Base-by-base conservation (phyloP, 2,329 filamentous ascomycete species). In the Claviceps sp. region DNA sequence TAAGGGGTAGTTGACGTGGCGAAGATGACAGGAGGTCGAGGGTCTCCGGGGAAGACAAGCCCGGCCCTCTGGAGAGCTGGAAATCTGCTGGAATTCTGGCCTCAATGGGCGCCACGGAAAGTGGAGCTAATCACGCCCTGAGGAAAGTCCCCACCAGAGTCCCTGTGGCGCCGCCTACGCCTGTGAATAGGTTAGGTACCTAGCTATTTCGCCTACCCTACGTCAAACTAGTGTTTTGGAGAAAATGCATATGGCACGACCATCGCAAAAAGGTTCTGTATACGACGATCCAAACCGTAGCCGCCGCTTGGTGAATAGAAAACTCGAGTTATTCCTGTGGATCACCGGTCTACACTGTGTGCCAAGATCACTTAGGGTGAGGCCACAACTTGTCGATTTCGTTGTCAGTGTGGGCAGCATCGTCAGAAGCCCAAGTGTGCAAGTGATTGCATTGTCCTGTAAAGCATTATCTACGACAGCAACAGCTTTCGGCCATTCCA, bases 1-100 rank as follows among this genome's bases (percentile, higher is more conserved):
- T 56, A 57, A 55, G 58, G 57, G 50, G 52, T 55, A 53, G 45
- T 55, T 62, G 58, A 59, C 55, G 59, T 55, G 56, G 58, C 54
- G 55, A 60, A 47, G 38, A n/a, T 69, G 65, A 48, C 45, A 34
- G 47, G 37, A 70, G 62, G 67, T 70, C 66, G 67, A 69, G 69
- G 67, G 64, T 69, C 67, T 61, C 63, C 64, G 58, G 64, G 61
- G 9, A 34, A 34, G 30, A 34, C 30, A 11, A 34, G 30, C 30
- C 9, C 9, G 9, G 9, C 30, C 9, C 30, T 34, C 30, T 34
- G 30, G 30, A 11, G 30, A 11, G 30, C 30, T 34, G 30, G 30
- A 34, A 34, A 11, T 34, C 30, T 34, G 30, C 30, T 34, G 30
- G 45, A 50, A 38, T 55, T 58, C 53, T 57, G 54, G 54, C 56